A percentile compares a stretch with the other conserved stretches of the same genome.
These are phyloP conservation scores for Carpinus viminea DNA, from an alignment of 306 rosid species.

Conservation along the genomic window DNA sequence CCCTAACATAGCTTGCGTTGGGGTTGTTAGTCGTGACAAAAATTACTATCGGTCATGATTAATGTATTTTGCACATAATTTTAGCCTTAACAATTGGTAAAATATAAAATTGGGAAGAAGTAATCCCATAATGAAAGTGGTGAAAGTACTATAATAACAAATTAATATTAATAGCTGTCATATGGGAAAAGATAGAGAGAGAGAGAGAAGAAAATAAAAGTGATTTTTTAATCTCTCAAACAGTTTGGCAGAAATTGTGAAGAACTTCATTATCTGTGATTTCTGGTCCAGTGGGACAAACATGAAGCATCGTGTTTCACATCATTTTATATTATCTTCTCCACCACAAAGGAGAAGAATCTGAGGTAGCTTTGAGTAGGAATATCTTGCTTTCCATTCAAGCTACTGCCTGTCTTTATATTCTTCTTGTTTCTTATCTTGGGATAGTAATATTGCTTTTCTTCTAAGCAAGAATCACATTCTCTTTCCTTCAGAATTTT, in stretches of 20 bases:
- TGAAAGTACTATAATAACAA: neutral
- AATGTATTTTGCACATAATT: neutral
- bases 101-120: neutral
- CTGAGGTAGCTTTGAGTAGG: constrained; percentile 17
- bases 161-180: neutral
- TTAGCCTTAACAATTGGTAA: neutral
- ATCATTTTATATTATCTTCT: constrained; percentile 2
- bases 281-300: constrained; percentile 33
- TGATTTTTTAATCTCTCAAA: constrained; percentile 20
- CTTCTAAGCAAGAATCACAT: constrained; percentile 64
- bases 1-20: too few relatives aligned
- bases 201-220: constrained; percentile 1
- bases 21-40: too few relatives aligned
- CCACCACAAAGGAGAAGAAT: constrained; percentile 31
- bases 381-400: constrained; percentile 50
- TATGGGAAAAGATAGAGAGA: neutral
- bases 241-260: constrained; percentile 42
- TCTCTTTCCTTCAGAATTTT: constrained; percentile 30
- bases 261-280: constrained; percentile 30
- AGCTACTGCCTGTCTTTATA: constrained; percentile 39
- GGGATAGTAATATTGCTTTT: constrained; percentile 50
- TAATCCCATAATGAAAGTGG: neutral
- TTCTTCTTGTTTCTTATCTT: constrained; percentile 40
- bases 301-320: constrained; percentile 30
- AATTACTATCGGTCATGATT: too few relatives aligned